phyloP scores from a whole-genome alignment of 441 rosid species.

The Erodium trifolium region DNA sequence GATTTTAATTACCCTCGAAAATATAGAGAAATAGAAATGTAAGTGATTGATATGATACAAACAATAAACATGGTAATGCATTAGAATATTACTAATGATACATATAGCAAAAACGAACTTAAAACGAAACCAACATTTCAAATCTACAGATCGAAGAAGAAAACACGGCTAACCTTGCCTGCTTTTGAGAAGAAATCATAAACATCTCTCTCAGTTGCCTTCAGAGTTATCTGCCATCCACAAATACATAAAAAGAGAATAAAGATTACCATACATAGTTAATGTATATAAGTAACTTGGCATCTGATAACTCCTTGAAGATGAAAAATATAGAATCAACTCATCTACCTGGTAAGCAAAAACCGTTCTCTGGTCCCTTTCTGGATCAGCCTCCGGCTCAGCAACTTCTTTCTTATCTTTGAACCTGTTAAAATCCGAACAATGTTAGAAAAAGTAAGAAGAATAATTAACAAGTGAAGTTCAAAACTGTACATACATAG shows the following conservation, averaged over 20 bases:
- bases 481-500: background rate
- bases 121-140: background rate
- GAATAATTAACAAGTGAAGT: background rate
- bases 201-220: slow-evolving; percentile 84
- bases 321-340: slow-evolving; percentile 19
- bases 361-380: slow-evolving; percentile 93
- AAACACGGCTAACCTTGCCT: slow-evolving; percentile 62
- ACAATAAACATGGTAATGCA: background rate
- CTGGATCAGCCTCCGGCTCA: slow-evolving; percentile 92
- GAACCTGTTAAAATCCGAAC: slow-evolving; percentile 39
- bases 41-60: background rate
- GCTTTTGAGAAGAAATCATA: slow-evolving; percentile 90
- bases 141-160: background rate
- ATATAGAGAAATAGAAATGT: background rate
- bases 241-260: slow-evolving; percentile 13
- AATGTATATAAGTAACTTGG: background rate
- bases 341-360: slow-evolving; percentile 79
- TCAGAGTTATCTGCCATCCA: slow-evolving; percentile 73
- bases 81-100: background rate
- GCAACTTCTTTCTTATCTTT: slow-evolving; percentile 67
- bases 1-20: background rate
- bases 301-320: slow-evolving; percentile 6
- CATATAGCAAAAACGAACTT: background rate
- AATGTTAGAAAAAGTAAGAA: background rate
- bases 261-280: background rate